A percentile compares a stretch with the other conserved stretches of the same genome.
phyloP scores from a whole-genome alignment of 495 filamentous ascomycete genomes.

The Copromyces sp. region DNA sequence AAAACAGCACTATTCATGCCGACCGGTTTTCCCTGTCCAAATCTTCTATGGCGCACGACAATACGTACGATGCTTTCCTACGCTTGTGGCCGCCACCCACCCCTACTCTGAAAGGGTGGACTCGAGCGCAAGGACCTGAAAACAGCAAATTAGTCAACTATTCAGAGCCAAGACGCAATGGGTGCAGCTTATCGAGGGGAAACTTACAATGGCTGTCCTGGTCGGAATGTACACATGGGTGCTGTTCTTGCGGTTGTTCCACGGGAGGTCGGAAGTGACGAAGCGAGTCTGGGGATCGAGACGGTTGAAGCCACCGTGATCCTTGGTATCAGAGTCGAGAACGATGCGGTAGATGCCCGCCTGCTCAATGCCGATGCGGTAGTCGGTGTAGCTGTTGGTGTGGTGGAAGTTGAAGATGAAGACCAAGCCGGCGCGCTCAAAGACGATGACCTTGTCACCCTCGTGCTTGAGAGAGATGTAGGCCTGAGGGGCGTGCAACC shows the following conservation, averaged over 20 bases:
- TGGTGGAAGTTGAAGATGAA: constrained; percentile 98
- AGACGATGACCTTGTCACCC: constrained; percentile 87
- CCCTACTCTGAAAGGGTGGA: constrained; percentile 6
- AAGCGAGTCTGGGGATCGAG: constrained; percentile 70
- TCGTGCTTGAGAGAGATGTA: constrained; percentile 93
- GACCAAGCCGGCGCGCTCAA: constrained; percentile 81
- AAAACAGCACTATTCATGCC: background rate
- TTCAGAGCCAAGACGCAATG: background rate
- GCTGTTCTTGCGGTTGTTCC: constrained; percentile 85
- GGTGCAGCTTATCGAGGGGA: background rate
- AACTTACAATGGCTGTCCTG: constrained; percentile 73
- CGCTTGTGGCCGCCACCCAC: background rate
- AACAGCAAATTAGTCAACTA: background rate
- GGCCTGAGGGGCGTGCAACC: constrained; percentile 80
- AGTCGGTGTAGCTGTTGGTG: constrained; percentile 80
- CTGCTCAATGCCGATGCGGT: constrained; percentile 77
- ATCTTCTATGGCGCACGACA: background rate
- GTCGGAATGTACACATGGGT: constrained; percentile 85
- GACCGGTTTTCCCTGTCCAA: background rate
- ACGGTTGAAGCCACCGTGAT: constrained; percentile 69
- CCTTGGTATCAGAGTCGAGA: constrained; percentile 67
- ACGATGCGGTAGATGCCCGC: constrained; percentile 82
- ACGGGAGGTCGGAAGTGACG: constrained; percentile 79
- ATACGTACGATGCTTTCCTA: background rate
- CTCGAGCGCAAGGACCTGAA: constrained; percentile 24